Conservation (phyloP, 805 yeast genomes). For the Tetrapisispora fleetii region DNA sequence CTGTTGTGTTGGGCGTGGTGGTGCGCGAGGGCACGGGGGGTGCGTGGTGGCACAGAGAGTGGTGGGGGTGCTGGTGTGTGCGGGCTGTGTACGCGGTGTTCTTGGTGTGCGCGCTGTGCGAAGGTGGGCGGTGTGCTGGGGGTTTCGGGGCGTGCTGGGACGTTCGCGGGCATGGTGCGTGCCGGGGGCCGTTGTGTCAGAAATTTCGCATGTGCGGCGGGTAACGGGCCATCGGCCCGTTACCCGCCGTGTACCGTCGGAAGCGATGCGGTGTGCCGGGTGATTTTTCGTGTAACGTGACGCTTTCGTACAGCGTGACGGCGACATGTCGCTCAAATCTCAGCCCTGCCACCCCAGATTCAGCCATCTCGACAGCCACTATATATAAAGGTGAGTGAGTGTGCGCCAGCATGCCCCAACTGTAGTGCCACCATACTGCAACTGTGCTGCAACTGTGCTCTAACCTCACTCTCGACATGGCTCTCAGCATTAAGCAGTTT, state of each 20-base stretch:
- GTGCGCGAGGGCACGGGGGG: neutral
- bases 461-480: slow-evolving; percentile 1
- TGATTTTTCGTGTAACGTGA: too few relatives aligned
- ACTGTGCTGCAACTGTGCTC: too few relatives aligned
- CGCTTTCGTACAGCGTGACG: too few relatives aligned
- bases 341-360: too few relatives aligned
- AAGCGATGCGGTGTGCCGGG: neutral
- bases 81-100: too few relatives aligned
- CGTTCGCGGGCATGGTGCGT: neutral
- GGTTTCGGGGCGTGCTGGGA: neutral
- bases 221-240: neutral
- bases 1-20: too few relatives aligned
- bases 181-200: neutral
- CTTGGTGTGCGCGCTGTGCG: too few relatives aligned
- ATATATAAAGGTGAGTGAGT: too few relatives aligned
- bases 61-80: neutral
- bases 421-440: too few relatives aligned
- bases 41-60: neutral
- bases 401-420: too few relatives aligned
- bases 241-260: neutral
- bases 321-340: too few relatives aligned
- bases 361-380: too few relatives aligned
- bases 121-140: neutral
- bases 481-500: slow-evolving; percentile 30
- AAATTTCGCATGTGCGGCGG: neutral